Conservation (phyloP, 257 asterid species). For the Solanum pimpinellifolium region DNA sequence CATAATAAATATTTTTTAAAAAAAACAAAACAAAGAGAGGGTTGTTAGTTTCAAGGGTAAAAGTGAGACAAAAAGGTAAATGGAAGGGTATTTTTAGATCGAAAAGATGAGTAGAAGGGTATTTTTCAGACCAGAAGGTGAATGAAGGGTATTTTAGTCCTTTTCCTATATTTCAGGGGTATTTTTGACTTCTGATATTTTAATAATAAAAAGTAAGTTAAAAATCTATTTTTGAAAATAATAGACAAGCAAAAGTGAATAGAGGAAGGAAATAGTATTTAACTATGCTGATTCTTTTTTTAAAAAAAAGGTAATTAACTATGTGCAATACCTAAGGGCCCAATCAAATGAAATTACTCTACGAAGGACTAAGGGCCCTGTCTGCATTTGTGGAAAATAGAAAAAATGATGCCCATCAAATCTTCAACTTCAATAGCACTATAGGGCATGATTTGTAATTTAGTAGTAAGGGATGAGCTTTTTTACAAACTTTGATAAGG, state of each 20-base stretch:
- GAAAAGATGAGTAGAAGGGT: neutral
- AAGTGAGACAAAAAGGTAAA: neutral
- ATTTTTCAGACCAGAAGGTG: neutral
- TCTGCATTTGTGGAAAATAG: neutral
- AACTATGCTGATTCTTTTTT: neutral
- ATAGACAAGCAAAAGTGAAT: too few relatives aligned
- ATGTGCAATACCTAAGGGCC: neutral
- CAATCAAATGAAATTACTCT: neutral
- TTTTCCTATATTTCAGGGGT: neutral
- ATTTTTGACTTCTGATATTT: too few relatives aligned
- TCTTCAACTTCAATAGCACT: neutral
- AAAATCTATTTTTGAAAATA: too few relatives aligned
- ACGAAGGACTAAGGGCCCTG: neutral
- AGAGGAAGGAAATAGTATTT: neutral
- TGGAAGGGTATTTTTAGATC: neutral
- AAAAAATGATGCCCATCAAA: neutral
- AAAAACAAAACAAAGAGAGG: neutral
- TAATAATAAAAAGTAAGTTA: too few relatives aligned
- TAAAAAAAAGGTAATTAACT: too few relatives aligned
- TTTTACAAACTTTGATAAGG: neutral
- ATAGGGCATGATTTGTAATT: neutral
- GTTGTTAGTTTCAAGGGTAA: neutral
- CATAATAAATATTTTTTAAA: too few relatives aligned
- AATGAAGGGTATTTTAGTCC: neutral
- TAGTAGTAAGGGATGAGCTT: neutral